Conservation (phyloP, 805 yeast species). For the Teunomyces funiuensis region DNA sequence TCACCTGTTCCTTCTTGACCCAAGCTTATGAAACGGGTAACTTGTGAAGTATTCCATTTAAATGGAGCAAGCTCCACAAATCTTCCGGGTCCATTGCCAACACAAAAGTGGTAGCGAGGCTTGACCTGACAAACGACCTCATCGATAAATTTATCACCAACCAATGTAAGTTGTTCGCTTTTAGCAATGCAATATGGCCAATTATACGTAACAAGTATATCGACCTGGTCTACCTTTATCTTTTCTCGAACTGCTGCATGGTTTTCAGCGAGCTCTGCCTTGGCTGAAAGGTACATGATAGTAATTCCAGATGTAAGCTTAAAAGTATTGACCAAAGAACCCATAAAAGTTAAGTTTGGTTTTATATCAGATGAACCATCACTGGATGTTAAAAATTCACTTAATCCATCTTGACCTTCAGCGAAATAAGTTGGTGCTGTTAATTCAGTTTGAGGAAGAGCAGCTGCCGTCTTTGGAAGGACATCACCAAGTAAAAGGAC, state of each 20-base stretch:
- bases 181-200: constrained; percentile 60
- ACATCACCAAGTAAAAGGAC: constrained; percentile 54
- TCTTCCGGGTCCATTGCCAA: constrained; percentile 48
- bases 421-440: constrained; percentile 28
- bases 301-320: constrained; percentile 46
- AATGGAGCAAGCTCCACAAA: constrained; percentile 60
- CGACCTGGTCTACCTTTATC: constrained; percentile 30
- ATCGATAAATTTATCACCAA: constrained; percentile 49
- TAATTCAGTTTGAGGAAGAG: constrained; percentile 20
- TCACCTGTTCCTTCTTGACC: constrained; percentile 55
- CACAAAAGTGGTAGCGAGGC: constrained; percentile 70
- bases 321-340: constrained; percentile 31
- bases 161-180: constrained; percentile 41
- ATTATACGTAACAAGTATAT: constrained; percentile 55
- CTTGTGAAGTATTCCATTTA: constrained; percentile 47
- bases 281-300: constrained; percentile 45
- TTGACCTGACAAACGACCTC: constrained; percentile 38
- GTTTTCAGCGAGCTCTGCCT: constrained; percentile 9
- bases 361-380: constrained; percentile 24
- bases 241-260: constrained; percentile 15
- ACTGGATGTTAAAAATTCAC: constrained; percentile 10
- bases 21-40: constrained; percentile 66
- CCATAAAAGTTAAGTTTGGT: constrained; percentile 30
- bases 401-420: constrained; percentile 18
- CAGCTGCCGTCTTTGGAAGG: constrained; percentile 11